These are phyloP conservation scores for Metahyphopichia silvanorum DNA, from an alignment of 805 yeast genomes.

Conservation along the genomic window DNA sequence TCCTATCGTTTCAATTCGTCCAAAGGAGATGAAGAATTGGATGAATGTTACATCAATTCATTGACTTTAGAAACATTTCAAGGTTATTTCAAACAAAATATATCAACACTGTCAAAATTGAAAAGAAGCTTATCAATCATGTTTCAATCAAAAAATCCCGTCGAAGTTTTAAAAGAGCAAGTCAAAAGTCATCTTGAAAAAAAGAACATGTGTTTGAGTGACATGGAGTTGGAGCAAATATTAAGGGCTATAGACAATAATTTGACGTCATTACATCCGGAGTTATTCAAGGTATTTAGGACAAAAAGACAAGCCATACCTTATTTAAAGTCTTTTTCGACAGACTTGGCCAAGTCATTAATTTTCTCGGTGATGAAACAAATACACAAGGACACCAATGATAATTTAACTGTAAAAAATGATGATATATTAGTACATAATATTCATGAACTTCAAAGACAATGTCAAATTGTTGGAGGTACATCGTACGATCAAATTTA, in stretches of 20 bases:
- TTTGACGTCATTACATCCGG: background rate
- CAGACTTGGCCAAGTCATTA: background rate
- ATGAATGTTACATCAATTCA: slow-evolving; percentile 20
- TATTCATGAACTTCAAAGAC: background rate
- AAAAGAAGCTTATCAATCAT: slow-evolving; percentile 11
- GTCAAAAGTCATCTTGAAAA: background rate
- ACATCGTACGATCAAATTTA: background rate
- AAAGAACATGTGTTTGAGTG: background rate
- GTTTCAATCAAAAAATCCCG: slow-evolving; percentile 4
- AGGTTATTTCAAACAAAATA: slow-evolving; percentile 5
- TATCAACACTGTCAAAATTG: slow-evolving; percentile 11
- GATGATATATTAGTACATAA: too few species aligned
- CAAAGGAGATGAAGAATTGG: slow-evolving; percentile 30
- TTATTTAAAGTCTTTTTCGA: background rate
- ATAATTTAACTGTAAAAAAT: too few species aligned
- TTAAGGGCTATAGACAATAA: background rate
- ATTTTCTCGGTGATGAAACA: background rate
- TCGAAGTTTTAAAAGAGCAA: background rate
- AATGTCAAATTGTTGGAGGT: background rate
- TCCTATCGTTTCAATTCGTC: slow-evolving; percentile 38
- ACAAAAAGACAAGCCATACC: background rate
- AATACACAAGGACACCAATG: background rate
- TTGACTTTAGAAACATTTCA: slow-evolving; percentile 23
- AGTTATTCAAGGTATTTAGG: background rate
- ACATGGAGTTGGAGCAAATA: background rate